phyloP scores from a whole-genome alignment of 169 alveolate genomes.

The Plasmodium malariae region DNA sequence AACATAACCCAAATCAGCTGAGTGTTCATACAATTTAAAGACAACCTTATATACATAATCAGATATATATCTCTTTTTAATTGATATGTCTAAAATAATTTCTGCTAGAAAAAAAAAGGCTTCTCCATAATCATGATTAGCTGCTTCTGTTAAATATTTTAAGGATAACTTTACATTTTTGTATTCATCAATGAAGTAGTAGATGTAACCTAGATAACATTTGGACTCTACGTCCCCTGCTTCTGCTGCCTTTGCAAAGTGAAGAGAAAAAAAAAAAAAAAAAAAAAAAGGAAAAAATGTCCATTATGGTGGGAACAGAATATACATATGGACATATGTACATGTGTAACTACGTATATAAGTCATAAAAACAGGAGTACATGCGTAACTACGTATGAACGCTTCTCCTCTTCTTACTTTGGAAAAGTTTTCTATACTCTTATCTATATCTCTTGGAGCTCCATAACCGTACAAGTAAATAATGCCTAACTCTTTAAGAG shows the following conservation, averaged over 20 bases:
- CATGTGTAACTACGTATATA: neutral
- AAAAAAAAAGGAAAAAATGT: neutral
- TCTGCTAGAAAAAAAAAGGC: slow-evolving; percentile 75
- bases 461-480: slow-evolving; percentile 73
- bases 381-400: neutral
- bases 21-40: slow-evolving; percentile 68
- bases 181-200: slow-evolving; percentile 54
- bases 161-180: slow-evolving; percentile 29
- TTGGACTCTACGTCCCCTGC: slow-evolving; percentile 77
- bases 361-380: neutral
- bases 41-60: slow-evolving; percentile 43
- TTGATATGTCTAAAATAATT: slow-evolving; percentile 60
- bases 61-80: slow-evolving; percentile 26
- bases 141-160: slow-evolving; percentile 67
- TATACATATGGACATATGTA: no score
- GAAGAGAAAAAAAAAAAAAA: neutral
- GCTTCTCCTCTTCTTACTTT: slow-evolving; percentile 12
- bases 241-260: slow-evolving; percentile 47
- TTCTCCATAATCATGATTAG: slow-evolving; percentile 77
- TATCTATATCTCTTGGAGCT: slow-evolving; percentile 19
- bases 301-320: neutral
- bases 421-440: slow-evolving; percentile 62
- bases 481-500: slow-evolving; percentile 63
- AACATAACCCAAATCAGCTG: slow-evolving; percentile 75
- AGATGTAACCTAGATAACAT: slow-evolving; percentile 73